Percentiles rank a stretch among this genome's conserved stretches.
phyloP scores from a whole-genome alignment of 148 eudicot genomes.

The Drosera capensis region DNA sequence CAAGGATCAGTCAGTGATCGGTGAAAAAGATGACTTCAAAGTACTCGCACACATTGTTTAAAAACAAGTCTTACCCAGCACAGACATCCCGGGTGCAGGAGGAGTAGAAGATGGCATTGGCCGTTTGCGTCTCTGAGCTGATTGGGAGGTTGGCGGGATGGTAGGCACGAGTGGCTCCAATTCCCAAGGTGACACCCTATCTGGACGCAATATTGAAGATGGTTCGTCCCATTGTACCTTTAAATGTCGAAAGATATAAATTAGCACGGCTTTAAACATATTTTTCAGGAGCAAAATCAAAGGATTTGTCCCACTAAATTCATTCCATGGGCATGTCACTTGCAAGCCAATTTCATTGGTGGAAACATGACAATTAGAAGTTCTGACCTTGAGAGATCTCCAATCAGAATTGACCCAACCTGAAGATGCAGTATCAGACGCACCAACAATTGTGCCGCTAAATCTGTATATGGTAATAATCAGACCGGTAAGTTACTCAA shows the following conservation, averaged over 20 bases:
- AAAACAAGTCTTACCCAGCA: conserved; percentile 31
- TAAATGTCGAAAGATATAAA: conserved; percentile 1
- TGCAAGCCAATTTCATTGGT: neutral
- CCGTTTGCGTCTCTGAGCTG: conserved; percentile 61
- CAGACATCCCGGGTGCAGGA: conserved; percentile 35
- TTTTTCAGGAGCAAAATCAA: too few relatives aligned
- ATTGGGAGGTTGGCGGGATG: conserved; percentile 38
- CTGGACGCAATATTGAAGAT: conserved; percentile 68
- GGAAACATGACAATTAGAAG: neutral
- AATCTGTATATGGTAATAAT: conserved; percentile 33
- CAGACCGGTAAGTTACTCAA: neutral
- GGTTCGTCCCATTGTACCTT: conserved; percentile 99
- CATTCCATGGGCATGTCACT: too few relatives aligned
- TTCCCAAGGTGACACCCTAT: conserved; percentile 90
- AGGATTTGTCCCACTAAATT: neutral
- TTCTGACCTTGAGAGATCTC: conserved; percentile 75
- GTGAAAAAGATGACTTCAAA: neutral
- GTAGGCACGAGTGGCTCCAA: conserved; percentile 67
- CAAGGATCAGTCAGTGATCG: neutral
- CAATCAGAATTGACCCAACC: conserved; percentile 83
- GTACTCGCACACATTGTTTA: conserved; percentile 1
- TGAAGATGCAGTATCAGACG: conserved; percentile 43
- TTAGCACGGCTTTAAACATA: neutral
- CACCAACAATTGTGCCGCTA: conserved; percentile 91
- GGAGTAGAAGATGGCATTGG: conserved; percentile 44